Percentiles rank a stretch among this genome's conserved stretches.
Evolutionary conservation across 2,329 filamentous ascomycete genomes (phyloP).

Genomic region (Microcera coccophila): DNA sequence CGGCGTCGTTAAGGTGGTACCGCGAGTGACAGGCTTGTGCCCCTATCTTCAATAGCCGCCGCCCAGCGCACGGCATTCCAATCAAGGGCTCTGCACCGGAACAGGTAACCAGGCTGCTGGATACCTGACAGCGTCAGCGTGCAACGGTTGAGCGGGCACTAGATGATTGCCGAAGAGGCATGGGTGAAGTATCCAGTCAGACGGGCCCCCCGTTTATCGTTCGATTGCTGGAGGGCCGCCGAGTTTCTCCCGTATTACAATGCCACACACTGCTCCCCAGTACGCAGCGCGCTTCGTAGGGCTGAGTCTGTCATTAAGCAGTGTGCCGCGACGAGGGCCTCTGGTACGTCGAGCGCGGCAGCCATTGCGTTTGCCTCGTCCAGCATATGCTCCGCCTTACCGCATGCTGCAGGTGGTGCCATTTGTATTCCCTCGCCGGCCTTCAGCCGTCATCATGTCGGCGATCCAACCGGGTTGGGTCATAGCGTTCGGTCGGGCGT

Average conservation of each 20-base stretch:
- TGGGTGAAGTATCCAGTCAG: constrained; percentile 6
- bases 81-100: constrained; percentile 6
- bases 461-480: constrained; percentile 8
- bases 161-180: constrained; percentile 5
- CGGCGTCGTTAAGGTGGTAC: too few relatives aligned
- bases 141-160: constrained; percentile 5
- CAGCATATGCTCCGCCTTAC: constrained; percentile 3
- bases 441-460: background rate
- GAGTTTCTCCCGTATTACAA: too few relatives aligned
- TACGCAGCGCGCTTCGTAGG: constrained; percentile 21
- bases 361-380: too few relatives aligned
- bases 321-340: constrained; percentile 20
- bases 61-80: background rate
- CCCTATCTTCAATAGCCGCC: background rate
- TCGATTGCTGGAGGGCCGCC: background rate
- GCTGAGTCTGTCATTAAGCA: constrained; percentile 23
- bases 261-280: too few relatives aligned
- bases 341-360: too few relatives aligned
- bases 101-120: constrained; percentile 1
- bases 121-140: background rate
- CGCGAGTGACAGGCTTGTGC: too few relatives aligned
- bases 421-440: too few relatives aligned
- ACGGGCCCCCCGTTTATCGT: constrained; percentile 7
- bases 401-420: constrained; percentile 5
- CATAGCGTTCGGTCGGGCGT: constrained; percentile 5